Evolutionary conservation across 1,284 basidiomycete genomes (phyloP).

Genomic region (Puccinia horiana): DNA sequence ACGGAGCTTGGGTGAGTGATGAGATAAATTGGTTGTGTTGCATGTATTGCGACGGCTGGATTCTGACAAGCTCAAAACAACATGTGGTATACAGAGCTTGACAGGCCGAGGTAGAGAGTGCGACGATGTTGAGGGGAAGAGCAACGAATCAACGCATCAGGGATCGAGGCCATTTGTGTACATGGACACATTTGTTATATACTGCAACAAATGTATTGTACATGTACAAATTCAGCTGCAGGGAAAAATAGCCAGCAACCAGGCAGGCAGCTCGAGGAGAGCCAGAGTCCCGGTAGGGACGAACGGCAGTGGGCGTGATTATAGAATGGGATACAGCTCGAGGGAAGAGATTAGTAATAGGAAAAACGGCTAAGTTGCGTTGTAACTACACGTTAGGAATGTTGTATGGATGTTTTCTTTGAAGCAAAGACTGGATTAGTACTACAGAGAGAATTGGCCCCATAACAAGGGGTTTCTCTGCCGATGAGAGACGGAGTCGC

Average conservation of each 20-base stretch:
- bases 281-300: conserved; percentile 10
- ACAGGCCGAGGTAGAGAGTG: background rate
- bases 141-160: background rate
- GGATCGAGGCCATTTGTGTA: conserved; percentile 11
- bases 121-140: background rate
- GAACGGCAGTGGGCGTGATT: background rate
- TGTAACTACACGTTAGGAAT: background rate
- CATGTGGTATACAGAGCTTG: conserved; percentile 34
- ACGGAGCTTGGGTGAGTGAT: conserved; percentile 22
- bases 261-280: background rate
- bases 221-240: background rate
- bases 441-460: background rate
- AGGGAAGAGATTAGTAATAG: background rate
- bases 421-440: background rate
- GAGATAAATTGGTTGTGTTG: conserved; percentile 32
- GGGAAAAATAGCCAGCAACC: background rate
- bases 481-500: background rate
- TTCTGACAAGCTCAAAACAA: conserved; percentile 35
- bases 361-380: background rate
- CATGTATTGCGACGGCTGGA: conserved; percentile 27
- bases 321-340: background rate
- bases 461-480: background rate
- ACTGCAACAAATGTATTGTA: background rate
- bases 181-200: conserved; percentile 1
- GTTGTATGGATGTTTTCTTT: background rate